phyloP scores from a whole-genome alignment of 768 basidiomycete species.

The Termitomyces sp. region DNA sequence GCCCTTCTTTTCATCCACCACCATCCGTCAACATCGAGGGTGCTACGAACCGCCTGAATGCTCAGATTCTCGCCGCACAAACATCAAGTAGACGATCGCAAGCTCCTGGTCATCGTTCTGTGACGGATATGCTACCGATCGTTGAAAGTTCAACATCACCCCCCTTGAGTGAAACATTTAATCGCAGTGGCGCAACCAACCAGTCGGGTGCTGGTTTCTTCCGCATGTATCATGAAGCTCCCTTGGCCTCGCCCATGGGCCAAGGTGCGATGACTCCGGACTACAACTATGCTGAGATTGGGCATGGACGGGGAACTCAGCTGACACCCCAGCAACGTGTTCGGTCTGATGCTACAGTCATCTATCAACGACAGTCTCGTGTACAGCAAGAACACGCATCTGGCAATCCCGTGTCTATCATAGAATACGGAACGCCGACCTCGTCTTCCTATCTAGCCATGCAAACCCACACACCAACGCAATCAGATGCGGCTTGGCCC shows the following conservation, averaged over 20 bases:
- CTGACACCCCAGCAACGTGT: conserved; percentile 7
- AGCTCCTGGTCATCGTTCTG: conserved; percentile 18
- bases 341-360: conserved; percentile 1
- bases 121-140: conserved; percentile 51
- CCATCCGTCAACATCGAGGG: conserved; percentile 28
- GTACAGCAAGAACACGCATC: conserved; percentile 2
- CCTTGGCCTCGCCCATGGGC: conserved; percentile 28
- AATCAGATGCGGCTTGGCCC: conserved; percentile 29
- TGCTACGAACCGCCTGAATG: conserved; percentile 30
- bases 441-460: neutral
- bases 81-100: conserved; percentile 32
- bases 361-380: conserved; percentile 6
- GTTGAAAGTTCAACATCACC: conserved; percentile 59
- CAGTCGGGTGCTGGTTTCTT: conserved; percentile 56
- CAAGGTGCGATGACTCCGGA: conserved; percentile 65
- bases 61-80: conserved; percentile 27
- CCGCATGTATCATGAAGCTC: conserved; percentile 46
- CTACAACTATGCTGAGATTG: conserved; percentile 70
- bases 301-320: conserved; percentile 55
- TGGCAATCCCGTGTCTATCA: neutral
- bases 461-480: neutral
- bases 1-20: conserved; percentile 13
- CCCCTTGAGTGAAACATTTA: conserved; percentile 56
- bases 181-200: conserved; percentile 45
- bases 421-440: conserved; percentile 2